Conservation (phyloP, 768 basidiomycete species). For the Hortiboletus flavorubellus region DNA sequence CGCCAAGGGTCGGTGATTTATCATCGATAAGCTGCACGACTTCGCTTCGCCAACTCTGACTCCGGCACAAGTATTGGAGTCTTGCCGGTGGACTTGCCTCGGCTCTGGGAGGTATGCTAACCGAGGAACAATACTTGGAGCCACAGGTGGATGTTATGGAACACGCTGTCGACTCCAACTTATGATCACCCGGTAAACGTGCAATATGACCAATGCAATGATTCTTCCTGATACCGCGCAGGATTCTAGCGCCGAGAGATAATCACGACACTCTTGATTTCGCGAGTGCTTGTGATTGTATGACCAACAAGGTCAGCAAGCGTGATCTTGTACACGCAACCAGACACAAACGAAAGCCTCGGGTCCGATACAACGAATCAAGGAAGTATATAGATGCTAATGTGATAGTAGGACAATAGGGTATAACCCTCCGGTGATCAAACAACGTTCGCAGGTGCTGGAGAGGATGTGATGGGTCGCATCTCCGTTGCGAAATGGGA, state of each 20-base stretch:
- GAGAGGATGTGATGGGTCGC: neutral
- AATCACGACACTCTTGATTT: constrained; percentile 35
- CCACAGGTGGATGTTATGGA: constrained; percentile 38
- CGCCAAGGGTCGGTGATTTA: neutral
- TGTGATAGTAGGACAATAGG: neutral
- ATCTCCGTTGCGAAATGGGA: constrained; percentile 7
- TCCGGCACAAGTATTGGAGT: constrained; percentile 40
- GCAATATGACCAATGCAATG: neutral
- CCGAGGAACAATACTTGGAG: constrained; percentile 43
- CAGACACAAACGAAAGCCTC: constrained; percentile 30
- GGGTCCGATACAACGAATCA: constrained; percentile 26
- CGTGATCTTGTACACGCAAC: neutral
- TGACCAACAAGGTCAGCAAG: neutral
- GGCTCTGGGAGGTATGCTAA: constrained; percentile 43
- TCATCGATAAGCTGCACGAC: neutral
- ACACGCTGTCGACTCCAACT: constrained; percentile 41
- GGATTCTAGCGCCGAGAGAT: constrained; percentile 56
- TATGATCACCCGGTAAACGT: constrained; percentile 45
- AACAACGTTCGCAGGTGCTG: neutral
- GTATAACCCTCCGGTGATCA: neutral
- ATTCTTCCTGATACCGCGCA: neutral
- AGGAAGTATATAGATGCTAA: constrained; percentile 5
- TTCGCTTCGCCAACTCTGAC: constrained; percentile 37
- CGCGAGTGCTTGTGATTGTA: neutral
- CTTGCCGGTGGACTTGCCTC: constrained; percentile 35